These are phyloP conservation scores for Quercus robur DNA, from an alignment of 306 rosid species.

Conservation along the genomic window DNA sequence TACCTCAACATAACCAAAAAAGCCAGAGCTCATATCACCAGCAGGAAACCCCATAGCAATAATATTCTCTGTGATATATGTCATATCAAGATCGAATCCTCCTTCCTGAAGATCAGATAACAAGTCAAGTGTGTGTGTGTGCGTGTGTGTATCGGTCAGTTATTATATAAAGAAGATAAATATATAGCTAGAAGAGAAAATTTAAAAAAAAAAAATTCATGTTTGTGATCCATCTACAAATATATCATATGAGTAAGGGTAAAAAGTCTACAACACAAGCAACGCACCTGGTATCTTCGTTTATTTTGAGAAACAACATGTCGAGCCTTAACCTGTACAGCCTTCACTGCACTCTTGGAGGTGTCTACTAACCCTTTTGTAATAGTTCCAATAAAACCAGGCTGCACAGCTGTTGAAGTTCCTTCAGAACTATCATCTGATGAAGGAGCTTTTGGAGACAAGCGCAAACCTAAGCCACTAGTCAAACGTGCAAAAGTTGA, in stretches of 20 bases:
- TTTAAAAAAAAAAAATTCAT: background rate
- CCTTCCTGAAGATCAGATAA: conserved; percentile 61
- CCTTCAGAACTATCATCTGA: conserved; percentile 52
- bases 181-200: background rate
- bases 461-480: conserved; percentile 74
- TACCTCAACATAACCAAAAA: conserved; percentile 97
- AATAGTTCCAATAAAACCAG: conserved; percentile 77
- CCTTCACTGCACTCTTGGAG: conserved; percentile 93
- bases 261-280: conserved; percentile 12
- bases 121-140: background rate
- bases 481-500: conserved; percentile 84
- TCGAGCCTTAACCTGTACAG: conserved; percentile 97
- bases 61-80: conserved; percentile 93
- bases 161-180: background rate
- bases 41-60: conserved; percentile 99
- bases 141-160: background rate
- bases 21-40: conserved; percentile 98
- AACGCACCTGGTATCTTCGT: conserved; percentile 90
- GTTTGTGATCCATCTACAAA: background rate
- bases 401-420: conserved; percentile 38
- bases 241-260: background rate
- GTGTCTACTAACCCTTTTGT: conserved; percentile 88
- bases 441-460: conserved; percentile 76
- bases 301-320: conserved; percentile 97
- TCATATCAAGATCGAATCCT: conserved; percentile 97